A percentile compares a stretch with the other conserved stretches of the same genome.
Evolutionary conservation across 345 rosid species (phyloP).

Genomic region (Eucalyptus cloeziana): DNA sequence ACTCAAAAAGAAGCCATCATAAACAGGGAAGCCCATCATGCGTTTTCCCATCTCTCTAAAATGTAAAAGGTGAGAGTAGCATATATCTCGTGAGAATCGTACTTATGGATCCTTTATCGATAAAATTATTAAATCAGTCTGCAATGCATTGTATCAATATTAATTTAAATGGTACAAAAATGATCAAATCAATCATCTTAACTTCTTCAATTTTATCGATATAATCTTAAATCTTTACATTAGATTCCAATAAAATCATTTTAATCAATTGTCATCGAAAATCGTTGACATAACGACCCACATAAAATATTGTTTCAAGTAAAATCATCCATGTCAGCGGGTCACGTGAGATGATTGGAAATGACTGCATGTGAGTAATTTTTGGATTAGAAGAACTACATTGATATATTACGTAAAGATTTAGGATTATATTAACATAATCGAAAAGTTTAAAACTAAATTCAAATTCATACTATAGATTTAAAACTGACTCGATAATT

Average conservation of each 20-base stretch:
- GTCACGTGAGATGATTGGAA: fast-evolving
- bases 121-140: background rate
- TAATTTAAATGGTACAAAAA: background rate
- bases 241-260: background rate
- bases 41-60: background rate
- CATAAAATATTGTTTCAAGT: fast-evolving
- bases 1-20: background rate
- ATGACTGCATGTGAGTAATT: fast-evolving
- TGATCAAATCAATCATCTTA: too few species aligned
- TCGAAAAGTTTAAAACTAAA: fast-evolving
- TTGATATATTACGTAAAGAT: fast-evolving
- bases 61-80: background rate
- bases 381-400: fast-evolving
- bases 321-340: fast-evolving
- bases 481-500: background rate
- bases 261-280: background rate
- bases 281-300: fast-evolving
- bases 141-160: background rate
- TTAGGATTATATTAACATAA: background rate
- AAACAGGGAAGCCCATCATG: background rate
- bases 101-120: background rate
- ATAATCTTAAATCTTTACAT: fast-evolving
- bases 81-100: background rate
- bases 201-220: background rate
- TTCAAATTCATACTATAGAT: background rate